Evolutionary conservation across 495 filamentous ascomycete species (phyloP).

Genomic region (Penicillium herquei): DNA sequence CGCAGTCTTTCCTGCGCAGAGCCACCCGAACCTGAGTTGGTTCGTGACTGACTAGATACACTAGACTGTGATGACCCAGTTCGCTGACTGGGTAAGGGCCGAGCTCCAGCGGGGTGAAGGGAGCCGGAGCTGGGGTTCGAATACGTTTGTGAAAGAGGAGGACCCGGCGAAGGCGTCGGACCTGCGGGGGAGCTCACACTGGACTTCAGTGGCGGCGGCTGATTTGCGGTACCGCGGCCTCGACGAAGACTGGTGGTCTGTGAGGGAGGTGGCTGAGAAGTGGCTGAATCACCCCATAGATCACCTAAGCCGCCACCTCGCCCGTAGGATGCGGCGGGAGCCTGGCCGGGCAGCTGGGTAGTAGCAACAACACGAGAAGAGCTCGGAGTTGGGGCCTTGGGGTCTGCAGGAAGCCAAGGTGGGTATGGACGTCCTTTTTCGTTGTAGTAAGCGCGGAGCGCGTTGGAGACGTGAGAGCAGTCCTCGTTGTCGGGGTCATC

Average conservation of each 20-base stretch:
- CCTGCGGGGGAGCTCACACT: conserved; percentile 22
- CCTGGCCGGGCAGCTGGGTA: conserved; percentile 43
- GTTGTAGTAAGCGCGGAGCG: conserved; percentile 90
- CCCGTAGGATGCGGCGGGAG: conserved; percentile 29
- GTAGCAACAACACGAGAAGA: conserved; percentile 51
- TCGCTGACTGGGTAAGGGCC: conserved; percentile 68
- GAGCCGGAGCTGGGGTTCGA: conserved; percentile 16
- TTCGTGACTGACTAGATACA: conserved; percentile 22
- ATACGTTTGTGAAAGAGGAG: conserved; percentile 13
- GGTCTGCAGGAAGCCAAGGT: conserved; percentile 84
- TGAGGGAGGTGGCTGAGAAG: conserved; percentile 41
- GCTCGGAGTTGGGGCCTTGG: conserved; percentile 65
- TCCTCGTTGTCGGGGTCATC: conserved; percentile 80
- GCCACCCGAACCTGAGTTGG: conserved; percentile 37
- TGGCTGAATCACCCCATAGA: conserved; percentile 73
- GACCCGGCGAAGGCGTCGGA: conserved; percentile 15
- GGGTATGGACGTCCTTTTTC: conserved; percentile 85
- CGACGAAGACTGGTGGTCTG: conserved; percentile 57
- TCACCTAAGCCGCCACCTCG: conserved; percentile 62
- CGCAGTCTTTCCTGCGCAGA: conserved; percentile 69
- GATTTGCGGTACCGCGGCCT: conserved; percentile 27
- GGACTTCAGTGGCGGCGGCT: conserved; percentile 21
- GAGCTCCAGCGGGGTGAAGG: conserved; percentile 42
- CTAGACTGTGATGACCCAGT: conserved; percentile 67
- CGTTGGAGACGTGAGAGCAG: conserved; percentile 90